Evolutionary conservation across 1,284 basidiomycete genomes (phyloP), one percentile per base, ranked within the genome.

Genomic region (Wallemia mellicola): DNA sequence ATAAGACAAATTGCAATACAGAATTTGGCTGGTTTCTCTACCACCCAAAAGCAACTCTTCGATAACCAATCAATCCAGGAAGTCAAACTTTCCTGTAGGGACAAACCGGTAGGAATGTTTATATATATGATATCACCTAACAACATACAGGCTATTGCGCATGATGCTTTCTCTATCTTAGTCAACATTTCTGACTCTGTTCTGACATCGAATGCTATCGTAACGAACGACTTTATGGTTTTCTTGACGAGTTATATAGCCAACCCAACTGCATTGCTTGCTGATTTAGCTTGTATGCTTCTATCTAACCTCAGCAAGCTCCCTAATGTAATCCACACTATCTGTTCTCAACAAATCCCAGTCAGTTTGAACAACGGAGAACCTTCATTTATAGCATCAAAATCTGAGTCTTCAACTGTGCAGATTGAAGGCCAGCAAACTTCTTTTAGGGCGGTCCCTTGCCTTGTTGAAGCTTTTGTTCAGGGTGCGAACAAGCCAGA

Each of bases 251-350:
- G 86, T 0, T 95, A 95, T 70, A 89, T 92, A 60, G 76, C 89
- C 63, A 83, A 92, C 70, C 82, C 85, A 3, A 79, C 83, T 62
- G 82, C 91, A 2, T 79, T 86, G 59, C 79, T 95, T 22, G 87
- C 89, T 28, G 92, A 96, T 72, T 78, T 96, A 11, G 88, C 89
- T 1, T 80, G 86, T 28, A 98, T 99, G 94, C 76, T 98, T 1
- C 76, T 98, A 3, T 95, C 91, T 22, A 99, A 99, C 71, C 74
- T 96, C 54, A 87, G 88, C 17, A 79, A 85, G 15, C 80, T 86
- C 59, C 76, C 86, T 2, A 72, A 76, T 0, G 77, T 84, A 58
- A 82, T 83, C 63, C 73, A 79, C 1, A 69, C 75, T 1, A 71
- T 95, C 11, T 73, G 91, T 2, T 73, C 75, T 1, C 72, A 91